Evolutionary conservation across 202 grass and related monocot genomes (phyloP).

Genomic region (Saccharum hybrid): DNA sequence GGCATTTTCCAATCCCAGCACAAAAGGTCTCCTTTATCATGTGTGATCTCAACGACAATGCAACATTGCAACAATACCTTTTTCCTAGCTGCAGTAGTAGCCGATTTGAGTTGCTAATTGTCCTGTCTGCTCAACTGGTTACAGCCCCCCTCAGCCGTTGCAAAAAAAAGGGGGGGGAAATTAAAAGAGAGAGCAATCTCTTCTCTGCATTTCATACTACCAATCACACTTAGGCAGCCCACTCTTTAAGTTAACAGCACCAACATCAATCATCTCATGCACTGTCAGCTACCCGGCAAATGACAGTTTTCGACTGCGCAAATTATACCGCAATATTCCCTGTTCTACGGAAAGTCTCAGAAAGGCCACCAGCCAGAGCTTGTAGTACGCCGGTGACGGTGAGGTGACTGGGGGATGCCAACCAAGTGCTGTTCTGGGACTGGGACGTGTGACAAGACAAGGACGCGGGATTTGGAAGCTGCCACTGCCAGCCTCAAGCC

Average conservation of each 20-base stretch:
- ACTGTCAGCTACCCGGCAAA: background rate
- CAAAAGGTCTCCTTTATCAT: conserved; percentile 22
- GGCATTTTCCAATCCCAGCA: conserved; percentile 32
- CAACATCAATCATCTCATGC: conserved; percentile 36
- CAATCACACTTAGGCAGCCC: background rate
- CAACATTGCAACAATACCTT: background rate
- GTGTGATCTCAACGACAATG: conserved; percentile 26
- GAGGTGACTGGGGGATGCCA: conserved; percentile 32
- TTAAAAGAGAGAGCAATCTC: too few relatives aligned
- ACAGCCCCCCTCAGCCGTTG: background rate
- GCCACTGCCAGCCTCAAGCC: background rate
- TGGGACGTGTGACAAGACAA: conserved; percentile 1
- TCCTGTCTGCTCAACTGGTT: conserved; percentile 20
- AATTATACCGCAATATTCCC: conserved; percentile 21
- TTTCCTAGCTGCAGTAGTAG: background rate
- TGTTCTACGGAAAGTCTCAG: conserved; percentile 29
- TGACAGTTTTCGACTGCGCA: background rate
- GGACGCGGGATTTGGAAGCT: conserved; percentile 31
- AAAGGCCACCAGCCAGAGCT: background rate
- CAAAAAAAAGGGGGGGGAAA: background rate
- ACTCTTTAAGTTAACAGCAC: background rate
- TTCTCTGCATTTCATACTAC: background rate
- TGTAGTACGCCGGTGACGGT: conserved; percentile 11
- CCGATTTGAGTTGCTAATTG: conserved; percentile 34
- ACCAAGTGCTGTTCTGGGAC: background rate